phyloP scores from a whole-genome alignment of 257 asterid species.

The Plantago major region DNA sequence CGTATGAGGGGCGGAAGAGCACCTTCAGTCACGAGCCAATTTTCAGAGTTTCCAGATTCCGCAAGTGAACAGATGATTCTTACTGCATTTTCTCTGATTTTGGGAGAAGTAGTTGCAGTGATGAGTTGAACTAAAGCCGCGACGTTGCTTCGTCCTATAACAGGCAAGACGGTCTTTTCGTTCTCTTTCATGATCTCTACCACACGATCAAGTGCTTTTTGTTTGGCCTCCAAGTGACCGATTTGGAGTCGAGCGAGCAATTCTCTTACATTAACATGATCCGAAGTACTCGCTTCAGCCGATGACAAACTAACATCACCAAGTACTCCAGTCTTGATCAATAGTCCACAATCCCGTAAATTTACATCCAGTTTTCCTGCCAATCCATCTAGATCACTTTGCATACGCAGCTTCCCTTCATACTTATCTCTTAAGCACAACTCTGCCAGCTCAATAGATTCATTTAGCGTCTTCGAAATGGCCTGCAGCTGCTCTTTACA shows the following conservation, averaged over 20 bases:
- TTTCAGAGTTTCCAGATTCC: slow-evolving; percentile 67
- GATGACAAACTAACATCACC: slow-evolving; percentile 72
- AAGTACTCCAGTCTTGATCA: slow-evolving; percentile 89
- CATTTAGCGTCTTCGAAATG: slow-evolving; percentile 51
- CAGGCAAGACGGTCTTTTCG: slow-evolving; percentile 60
- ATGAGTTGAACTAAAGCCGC: slow-evolving; percentile 68
- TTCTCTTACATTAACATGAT: slow-evolving; percentile 51
- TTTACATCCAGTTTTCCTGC: slow-evolving; percentile 66
- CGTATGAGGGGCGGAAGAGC: slow-evolving; percentile 81
- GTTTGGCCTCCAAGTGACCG: slow-evolving; percentile 85
- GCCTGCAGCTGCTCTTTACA: slow-evolving; percentile 85
- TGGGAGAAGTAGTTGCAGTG: slow-evolving; percentile 75
- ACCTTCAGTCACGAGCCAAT: slow-evolving; percentile 86
- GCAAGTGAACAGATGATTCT: slow-evolving; percentile 68
- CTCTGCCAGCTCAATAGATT: slow-evolving; percentile 53
- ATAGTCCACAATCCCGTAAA: slow-evolving; percentile 78
- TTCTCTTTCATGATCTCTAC: slow-evolving; percentile 75
- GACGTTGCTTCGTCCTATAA: slow-evolving; percentile 68
- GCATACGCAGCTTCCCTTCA: slow-evolving; percentile 90
- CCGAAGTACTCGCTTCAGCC: slow-evolving; percentile 32
- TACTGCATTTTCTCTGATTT: slow-evolving; percentile 71
- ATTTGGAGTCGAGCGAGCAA: slow-evolving; percentile 88
- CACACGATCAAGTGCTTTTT: slow-evolving; percentile 69
- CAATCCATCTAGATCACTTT: slow-evolving; percentile 76
- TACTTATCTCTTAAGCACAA: slow-evolving; percentile 52